Base-by-base conservation (phyloP, 768 basidiomycete genomes). In the Rhodotorula graminis region DNA sequence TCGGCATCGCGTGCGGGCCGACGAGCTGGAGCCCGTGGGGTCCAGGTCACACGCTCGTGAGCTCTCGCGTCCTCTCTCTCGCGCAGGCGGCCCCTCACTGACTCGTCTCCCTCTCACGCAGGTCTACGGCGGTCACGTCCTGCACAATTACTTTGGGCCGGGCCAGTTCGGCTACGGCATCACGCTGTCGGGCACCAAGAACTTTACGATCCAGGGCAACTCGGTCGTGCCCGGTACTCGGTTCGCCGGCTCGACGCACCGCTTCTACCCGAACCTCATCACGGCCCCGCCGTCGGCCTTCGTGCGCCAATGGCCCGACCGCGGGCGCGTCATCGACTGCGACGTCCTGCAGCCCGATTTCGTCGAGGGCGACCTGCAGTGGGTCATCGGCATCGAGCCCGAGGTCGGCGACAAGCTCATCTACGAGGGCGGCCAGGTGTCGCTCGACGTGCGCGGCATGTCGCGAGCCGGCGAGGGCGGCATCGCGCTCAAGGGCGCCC, bases 141-240 rank as follows among this genome's bases (percentile, higher is more conserved):
- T 76, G n/a, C 79, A 72, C 52, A 84, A 84, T 57, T 55, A 81
- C 42, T 70, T 80, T 49, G 83, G 83, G 2, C 73, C 79, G n/a
- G 81, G 82, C 55, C 81, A 81, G 77, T 75, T 79, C 49, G 83
- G 83, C 12, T 84, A 81, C 70, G 83, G 81, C 18, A 82, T 84
- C 65, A 82, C 82, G 37, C 80, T 81, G 21, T 80, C 81, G 5
- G 82, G 82, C 10, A 73, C 81, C 56, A 75, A 78, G 15, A 74
- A 78, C 31, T 83, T 80, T 69, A 82, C 77, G 19, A 79, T 83
- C 23, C 69, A 76, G n/a, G 82, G 82, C 49, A 84, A 84, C 73
- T 68, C 40, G 6, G 33, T 78, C 64, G 25, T 65, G 31, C 47
- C 61, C 0, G 60, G 53, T 27, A 77, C 76, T 0, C 49, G 60